Conservation (phyloP, 164 flowering plant genomes). For the Nelumbo lutea region DNA sequence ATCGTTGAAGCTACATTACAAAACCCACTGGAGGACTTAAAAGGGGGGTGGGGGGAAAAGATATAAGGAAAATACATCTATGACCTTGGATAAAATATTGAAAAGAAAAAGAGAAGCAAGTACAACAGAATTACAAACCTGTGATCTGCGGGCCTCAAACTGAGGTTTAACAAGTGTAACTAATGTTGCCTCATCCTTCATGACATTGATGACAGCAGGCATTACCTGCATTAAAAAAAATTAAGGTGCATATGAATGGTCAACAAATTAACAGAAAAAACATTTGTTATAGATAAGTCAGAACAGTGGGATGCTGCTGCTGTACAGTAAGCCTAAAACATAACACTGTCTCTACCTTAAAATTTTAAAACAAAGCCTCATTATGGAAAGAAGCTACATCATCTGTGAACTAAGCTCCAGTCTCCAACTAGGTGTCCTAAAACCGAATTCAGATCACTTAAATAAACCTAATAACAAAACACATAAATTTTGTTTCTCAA, state of each 20-base stretch:
- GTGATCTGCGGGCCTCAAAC: constrained; percentile 91
- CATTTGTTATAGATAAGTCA: not conserved
- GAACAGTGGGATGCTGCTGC: not conserved
- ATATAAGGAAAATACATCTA: not conserved
- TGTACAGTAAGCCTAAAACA: not conserved
- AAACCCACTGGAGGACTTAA: too few relatives aligned
- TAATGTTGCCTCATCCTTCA: constrained; percentile 74
- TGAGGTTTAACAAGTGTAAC: constrained; percentile 94
- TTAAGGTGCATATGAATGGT: not conserved
- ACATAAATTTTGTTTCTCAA: too few relatives aligned
- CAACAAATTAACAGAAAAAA: not conserved
- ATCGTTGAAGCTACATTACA: not conserved
- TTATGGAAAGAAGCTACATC: too few relatives aligned
- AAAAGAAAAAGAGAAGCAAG: not conserved
- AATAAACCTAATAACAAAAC: too few relatives aligned
- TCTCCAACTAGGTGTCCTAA: too few relatives aligned
- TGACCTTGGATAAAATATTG: not conserved
- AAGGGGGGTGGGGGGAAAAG: too few relatives aligned
- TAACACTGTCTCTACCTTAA: too few relatives aligned
- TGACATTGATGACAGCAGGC: constrained; percentile 85
- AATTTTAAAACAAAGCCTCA: too few relatives aligned
- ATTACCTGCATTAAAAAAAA: constrained; percentile 55
- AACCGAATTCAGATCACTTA: too few relatives aligned
- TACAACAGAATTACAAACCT: constrained; percentile 39
- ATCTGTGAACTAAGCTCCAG: too few relatives aligned